Evolutionary conservation across 2,329 filamentous ascomycete genomes (phyloP), one percentile per base, ranked within the genome.

Genomic region (Allantophomopsis cytisporea): DNA sequence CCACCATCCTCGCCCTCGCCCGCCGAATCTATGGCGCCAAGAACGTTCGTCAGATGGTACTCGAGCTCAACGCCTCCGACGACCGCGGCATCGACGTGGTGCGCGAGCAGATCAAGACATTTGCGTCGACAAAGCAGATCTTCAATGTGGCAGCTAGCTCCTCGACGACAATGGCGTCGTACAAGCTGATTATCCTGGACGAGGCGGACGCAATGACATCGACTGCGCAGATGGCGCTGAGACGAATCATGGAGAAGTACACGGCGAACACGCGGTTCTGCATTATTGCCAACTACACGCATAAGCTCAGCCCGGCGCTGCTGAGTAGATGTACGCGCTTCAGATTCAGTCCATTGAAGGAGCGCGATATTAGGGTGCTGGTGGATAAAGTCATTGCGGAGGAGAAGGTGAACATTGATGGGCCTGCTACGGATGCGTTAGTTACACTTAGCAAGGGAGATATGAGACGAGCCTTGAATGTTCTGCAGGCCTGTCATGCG

Each of bases 161-260:
- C 2, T 58, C 60, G 11, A 61, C 64, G 5, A 62, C 63, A 5
- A 62, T 89, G 18, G 85, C 83, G 0, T 74, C 74, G 3, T 98
- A 83, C 68, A 98, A 98, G 66, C 76, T 98, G 50, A 96, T 98
- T 56, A 85, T 98, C 40, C 75, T 98, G 4, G 91, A 98, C 60
- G 91, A 98, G 66, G 91, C 91, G n/a, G 91, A 98, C 59, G 91
- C 91, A 39, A 98, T 98, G 91, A 98, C 91, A n/a, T 83, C 85
- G 39, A 93, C 89, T 1, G 91, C 91, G 5, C 91, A 98, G 62
- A 98, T 98, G 89, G 91, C 91, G 0, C 68, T 98, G 40, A 76
- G 91, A 45, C 71, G 91, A 36, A 96, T 98, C 55, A 98, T 98
- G 91, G 91, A 98, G 58, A 94, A 94, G 64, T 98, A 98, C 65